Evolutionary conservation across 805 yeast genomes (phyloP).

Genomic region (Blastobotrys peoriensis): DNA sequence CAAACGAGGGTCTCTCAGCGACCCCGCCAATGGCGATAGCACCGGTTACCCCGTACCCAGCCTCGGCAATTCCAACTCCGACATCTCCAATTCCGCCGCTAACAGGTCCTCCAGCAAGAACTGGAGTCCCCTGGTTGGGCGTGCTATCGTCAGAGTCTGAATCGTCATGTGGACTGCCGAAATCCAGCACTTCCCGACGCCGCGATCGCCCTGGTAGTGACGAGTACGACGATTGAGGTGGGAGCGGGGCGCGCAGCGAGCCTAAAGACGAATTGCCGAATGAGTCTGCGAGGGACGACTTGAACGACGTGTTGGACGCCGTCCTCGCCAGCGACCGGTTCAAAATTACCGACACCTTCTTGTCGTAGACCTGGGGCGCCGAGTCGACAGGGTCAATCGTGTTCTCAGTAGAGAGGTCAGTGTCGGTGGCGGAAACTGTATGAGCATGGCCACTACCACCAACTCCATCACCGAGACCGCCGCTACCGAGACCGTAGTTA

Average conservation of each 20-base stretch:
- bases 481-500: neutral
- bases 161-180: slow-evolving; percentile 5
- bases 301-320: slow-evolving; percentile 71
- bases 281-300: slow-evolving; percentile 67
- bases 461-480: slow-evolving; percentile 9
- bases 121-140: neutral
- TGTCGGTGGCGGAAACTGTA: slow-evolving; percentile 49
- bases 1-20: slow-evolving; percentile 1
- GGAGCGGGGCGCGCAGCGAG: neutral
- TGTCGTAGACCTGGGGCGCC: slow-evolving; percentile 73
- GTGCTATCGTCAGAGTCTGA: slow-evolving; percentile 2
- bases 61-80: neutral
- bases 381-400: slow-evolving; percentile 53
- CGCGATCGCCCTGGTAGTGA: slow-evolving; percentile 1
- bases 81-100: neutral
- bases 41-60: neutral
- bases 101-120: neutral
- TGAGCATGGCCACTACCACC: slow-evolving; percentile 26
- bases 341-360: slow-evolving; percentile 68
- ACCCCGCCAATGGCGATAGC: neutral
- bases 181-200: slow-evolving; percentile 17
- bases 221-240: slow-evolving; percentile 5
- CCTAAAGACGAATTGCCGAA: slow-evolving; percentile 25
- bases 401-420: slow-evolving; percentile 46
- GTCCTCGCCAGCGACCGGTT: slow-evolving; percentile 68